These are phyloP conservation scores for Exophiala oligosperma DNA, from an alignment of 2,329 filamentous ascomycete genomes.

Conservation along the genomic window DNA sequence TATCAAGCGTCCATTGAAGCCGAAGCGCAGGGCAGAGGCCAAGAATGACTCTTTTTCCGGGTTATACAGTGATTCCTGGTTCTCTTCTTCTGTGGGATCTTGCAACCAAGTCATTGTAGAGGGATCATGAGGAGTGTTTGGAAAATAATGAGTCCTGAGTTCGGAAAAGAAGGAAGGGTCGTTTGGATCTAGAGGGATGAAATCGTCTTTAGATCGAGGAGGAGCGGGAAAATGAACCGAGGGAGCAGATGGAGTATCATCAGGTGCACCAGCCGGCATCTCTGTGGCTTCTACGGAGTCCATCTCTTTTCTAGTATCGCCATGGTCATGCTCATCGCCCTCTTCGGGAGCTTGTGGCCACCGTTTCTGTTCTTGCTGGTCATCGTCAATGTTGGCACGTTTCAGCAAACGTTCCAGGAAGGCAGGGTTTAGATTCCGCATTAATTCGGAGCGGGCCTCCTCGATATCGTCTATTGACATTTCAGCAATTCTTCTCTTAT, in stretches of 20 bases:
- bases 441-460: conserved; percentile 75
- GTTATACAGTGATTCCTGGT: conserved; percentile 74
- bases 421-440: conserved; percentile 71
- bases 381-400: conserved; percentile 72
- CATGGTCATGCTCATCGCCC: neutral
- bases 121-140: conserved; percentile 79
- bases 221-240: conserved; percentile 48
- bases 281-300: conserved; percentile 10
- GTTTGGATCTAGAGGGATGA: conserved; percentile 76
- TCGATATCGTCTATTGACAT: conserved; percentile 86
- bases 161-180: conserved; percentile 80
- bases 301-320: conserved; percentile 16
- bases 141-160: conserved; percentile 92
- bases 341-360: conserved; percentile 14
- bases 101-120: conserved; percentile 89
- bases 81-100: conserved; percentile 63
- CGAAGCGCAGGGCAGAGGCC: conserved; percentile 78
- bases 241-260: conserved; percentile 31
- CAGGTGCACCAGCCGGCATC: neutral
- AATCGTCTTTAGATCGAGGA: conserved; percentile 45
- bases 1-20: conserved; percentile 78
- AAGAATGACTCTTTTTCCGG: conserved; percentile 65
- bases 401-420: conserved; percentile 75
- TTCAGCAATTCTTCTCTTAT: conserved; percentile 66
- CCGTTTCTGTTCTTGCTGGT: conserved; percentile 7